Conservation (phyloP, 2,329 filamentous ascomycete species). For the Podosphaera aphanis region DNA sequence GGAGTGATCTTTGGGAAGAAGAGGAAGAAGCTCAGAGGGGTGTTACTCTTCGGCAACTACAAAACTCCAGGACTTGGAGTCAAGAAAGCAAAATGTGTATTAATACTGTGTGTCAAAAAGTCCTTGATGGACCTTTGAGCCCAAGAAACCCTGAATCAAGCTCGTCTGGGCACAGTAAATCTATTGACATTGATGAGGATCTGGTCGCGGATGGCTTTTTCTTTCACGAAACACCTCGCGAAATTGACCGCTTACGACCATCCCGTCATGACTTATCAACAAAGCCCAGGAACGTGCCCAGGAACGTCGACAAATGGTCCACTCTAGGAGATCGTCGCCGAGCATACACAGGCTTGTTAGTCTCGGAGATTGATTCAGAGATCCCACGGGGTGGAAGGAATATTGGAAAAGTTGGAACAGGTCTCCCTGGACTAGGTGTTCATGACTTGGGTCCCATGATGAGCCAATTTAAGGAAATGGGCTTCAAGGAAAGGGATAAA, state of each 20-base stretch:
- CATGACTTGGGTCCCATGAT: slow-evolving; percentile 15
- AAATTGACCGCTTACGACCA: slow-evolving; percentile 15
- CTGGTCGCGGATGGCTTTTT: slow-evolving; percentile 47
- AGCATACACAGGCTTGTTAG: slow-evolving; percentile 30
- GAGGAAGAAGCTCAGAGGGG: slow-evolving; percentile 44
- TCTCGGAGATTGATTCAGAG: slow-evolving; percentile 16
- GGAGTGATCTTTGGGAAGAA: slow-evolving; percentile 96
- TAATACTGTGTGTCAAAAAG: slow-evolving; percentile 23
- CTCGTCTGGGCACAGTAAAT: slow-evolving; percentile 4
- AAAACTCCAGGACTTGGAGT: slow-evolving; percentile 59
- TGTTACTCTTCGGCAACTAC: slow-evolving; percentile 32
- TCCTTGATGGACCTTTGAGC: slow-evolving; percentile 31
- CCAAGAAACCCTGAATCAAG: slow-evolving; percentile 23
- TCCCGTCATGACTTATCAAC: slow-evolving; percentile 40
- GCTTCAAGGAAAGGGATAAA: slow-evolving; percentile 17
- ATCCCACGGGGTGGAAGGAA: slow-evolving; percentile 25
- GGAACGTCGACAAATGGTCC: slow-evolving; percentile 62
- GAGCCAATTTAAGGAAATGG: slow-evolving; percentile 17
- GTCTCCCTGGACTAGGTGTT: slow-evolving; percentile 23
- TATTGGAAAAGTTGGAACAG: slow-evolving; percentile 22
- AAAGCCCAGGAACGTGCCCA: slow-evolving; percentile 36
- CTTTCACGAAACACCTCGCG: slow-evolving; percentile 38
- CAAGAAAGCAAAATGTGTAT: slow-evolving; percentile 27
- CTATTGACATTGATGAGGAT: slow-evolving; percentile 33
- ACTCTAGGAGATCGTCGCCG: slow-evolving; percentile 66